Evolutionary conservation across 2,329 filamentous ascomycete genomes (phyloP).

Genomic region (Tolypocladium ophioglossoides): DNA sequence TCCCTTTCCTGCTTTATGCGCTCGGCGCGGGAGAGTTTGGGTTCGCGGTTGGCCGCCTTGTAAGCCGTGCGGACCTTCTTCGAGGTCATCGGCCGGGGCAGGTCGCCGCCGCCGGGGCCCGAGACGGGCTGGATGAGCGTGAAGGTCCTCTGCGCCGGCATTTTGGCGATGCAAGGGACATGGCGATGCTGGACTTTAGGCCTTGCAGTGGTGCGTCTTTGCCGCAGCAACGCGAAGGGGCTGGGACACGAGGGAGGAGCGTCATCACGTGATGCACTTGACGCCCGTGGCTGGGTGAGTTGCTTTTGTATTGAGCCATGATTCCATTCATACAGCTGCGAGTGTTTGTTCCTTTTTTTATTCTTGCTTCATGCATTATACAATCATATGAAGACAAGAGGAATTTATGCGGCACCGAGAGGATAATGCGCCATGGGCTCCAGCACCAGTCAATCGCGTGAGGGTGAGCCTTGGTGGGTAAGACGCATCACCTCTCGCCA

Average conservation of each 20-base stretch:
- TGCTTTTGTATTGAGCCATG: neutral
- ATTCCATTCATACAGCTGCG: no score
- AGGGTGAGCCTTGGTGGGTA: no score
- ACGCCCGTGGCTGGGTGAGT: no score
- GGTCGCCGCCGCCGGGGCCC: neutral
- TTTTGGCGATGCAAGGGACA: constrained; percentile 11
- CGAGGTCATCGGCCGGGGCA: constrained; percentile 25
- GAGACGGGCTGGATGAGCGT: constrained; percentile 27
- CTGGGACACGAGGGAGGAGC: constrained; percentile 7
- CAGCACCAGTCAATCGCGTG: no score
- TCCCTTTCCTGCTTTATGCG: constrained; percentile 26
- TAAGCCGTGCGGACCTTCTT: constrained; percentile 30
- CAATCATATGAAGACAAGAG: no score
- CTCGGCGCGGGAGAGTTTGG: constrained; percentile 30
- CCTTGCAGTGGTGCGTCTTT: neutral
- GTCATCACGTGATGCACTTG: constrained; percentile 7
- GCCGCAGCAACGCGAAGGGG: neutral
- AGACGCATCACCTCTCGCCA: no score
- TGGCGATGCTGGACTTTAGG: neutral
- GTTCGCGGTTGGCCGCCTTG: constrained; percentile 20
- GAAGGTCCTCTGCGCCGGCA: constrained; percentile 33
- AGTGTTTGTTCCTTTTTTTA: no score
- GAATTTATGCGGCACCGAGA: neutral
- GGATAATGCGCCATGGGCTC: no score
- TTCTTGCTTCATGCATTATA: no score